Evolutionary conservation across 2,329 filamentous ascomycete genomes (phyloP).

Genomic region (Phyllosticta citrichinensis): DNA sequence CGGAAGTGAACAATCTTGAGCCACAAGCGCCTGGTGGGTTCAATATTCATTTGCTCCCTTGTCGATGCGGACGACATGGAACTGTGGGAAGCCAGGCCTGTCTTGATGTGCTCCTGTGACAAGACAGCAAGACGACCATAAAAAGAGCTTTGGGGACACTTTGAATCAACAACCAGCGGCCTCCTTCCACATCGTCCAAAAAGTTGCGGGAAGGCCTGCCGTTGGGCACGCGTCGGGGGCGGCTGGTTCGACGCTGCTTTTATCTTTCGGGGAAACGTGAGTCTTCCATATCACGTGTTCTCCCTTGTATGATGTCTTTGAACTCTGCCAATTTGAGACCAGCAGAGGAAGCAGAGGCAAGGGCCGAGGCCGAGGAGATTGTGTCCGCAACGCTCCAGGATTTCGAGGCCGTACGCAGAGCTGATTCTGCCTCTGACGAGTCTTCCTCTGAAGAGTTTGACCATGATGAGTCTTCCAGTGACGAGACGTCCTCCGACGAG

Average conservation of each 20-base stretch:
- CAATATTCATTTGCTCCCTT: neutral
- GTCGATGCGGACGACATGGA: neutral
- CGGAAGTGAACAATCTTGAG: neutral
- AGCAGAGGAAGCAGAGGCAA: too few relatives aligned
- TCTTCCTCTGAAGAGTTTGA: too few relatives aligned
- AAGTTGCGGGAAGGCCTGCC: neutral
- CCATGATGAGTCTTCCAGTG: too few relatives aligned
- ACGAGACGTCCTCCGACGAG: too few relatives aligned
- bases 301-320: too few relatives aligned
- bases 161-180: neutral
- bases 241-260: neutral
- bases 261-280: neutral
- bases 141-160: neutral
- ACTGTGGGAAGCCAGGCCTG: too few relatives aligned
- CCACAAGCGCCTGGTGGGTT: neutral
- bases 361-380: too few relatives aligned
- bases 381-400: too few relatives aligned
- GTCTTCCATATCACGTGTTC: neutral
- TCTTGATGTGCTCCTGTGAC: neutral
- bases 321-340: too few relatives aligned
- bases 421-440: too few relatives aligned
- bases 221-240: neutral
- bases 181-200: neutral
- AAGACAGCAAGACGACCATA: neutral
- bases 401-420: too few relatives aligned